Evolutionary conservation across 345 rosid genomes (phyloP).

Genomic region (Melaleuca alternifolia): DNA sequence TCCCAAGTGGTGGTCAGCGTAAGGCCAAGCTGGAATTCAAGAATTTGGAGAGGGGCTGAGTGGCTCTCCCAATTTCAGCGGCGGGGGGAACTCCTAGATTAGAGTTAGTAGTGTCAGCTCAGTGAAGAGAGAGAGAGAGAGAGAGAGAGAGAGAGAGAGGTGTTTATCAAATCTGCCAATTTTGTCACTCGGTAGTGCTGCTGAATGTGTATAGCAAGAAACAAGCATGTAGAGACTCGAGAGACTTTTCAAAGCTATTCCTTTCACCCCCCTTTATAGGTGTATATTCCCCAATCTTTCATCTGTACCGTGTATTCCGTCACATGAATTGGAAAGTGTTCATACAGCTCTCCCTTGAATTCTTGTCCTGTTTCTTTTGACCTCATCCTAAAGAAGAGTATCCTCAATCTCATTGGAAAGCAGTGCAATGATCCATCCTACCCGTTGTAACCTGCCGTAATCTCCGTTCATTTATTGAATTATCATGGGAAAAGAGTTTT

Average conservation of each 20-base stretch:
- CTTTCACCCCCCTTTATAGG: background rate
- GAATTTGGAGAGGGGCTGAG: background rate
- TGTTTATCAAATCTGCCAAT: conserved; percentile 6
- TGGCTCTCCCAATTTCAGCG: background rate
- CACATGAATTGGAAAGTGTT: background rate
- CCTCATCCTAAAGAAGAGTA: background rate
- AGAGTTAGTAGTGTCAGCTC: background rate
- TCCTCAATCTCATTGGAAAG: background rate
- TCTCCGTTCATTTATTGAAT: background rate
- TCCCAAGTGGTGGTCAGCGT: background rate
- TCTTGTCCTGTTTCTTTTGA: background rate
- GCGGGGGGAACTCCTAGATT: background rate
- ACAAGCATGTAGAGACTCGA: background rate
- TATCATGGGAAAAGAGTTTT: background rate
- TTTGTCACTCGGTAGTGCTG: conserved; percentile 14
- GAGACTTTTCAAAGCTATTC: background rate
- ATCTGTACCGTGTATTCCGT: background rate
- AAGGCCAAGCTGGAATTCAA: background rate
- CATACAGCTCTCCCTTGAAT: background rate
- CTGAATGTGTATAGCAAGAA: background rate
- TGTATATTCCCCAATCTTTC: background rate
- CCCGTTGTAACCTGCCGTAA: background rate
- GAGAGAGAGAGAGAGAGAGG: background rate
- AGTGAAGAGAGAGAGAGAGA: background rate
- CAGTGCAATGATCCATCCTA: background rate